phyloP scores from a whole-genome alignment of 306 rosid species.

The Dalbergia oliveri region DNA sequence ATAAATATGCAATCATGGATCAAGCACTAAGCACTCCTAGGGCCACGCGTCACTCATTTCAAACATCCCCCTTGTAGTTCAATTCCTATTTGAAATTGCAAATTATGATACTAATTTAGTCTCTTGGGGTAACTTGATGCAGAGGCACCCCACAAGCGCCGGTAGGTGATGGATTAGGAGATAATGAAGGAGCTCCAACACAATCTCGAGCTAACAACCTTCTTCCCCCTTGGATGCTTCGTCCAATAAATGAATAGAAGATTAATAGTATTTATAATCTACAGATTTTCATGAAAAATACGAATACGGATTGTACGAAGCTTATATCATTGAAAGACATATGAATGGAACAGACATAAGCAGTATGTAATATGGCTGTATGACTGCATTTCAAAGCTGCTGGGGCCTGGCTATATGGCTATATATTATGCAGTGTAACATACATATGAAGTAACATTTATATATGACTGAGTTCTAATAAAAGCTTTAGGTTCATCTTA shows the following conservation, averaged over 20 bases:
- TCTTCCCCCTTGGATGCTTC: constrained; percentile 79
- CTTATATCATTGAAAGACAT: background rate
- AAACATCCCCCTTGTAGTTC: background rate
- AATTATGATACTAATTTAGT: background rate
- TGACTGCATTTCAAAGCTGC: background rate
- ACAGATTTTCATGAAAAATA: background rate
- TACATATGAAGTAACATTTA: background rate
- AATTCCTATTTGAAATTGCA: background rate
- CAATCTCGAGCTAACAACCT: constrained; percentile 25
- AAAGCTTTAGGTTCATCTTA: background rate
- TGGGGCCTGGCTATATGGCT: background rate
- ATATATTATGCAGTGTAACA: background rate
- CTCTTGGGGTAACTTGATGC: background rate
- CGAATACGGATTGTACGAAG: background rate
- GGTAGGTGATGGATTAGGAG: constrained; percentile 20
- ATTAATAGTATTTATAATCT: background rate
- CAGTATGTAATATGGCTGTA: background rate
- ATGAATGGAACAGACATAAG: background rate
- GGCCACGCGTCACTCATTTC: background rate
- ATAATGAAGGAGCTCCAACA: constrained; percentile 11
- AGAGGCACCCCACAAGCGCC: constrained; percentile 38
- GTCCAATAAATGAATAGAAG: constrained; percentile 50
- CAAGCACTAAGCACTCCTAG: background rate
- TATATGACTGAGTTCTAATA: background rate
- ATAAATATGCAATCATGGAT: no score